Conservation (phyloP, 2,329 filamentous ascomycete genomes). For the Colletotrichum higginsianum region DNA sequence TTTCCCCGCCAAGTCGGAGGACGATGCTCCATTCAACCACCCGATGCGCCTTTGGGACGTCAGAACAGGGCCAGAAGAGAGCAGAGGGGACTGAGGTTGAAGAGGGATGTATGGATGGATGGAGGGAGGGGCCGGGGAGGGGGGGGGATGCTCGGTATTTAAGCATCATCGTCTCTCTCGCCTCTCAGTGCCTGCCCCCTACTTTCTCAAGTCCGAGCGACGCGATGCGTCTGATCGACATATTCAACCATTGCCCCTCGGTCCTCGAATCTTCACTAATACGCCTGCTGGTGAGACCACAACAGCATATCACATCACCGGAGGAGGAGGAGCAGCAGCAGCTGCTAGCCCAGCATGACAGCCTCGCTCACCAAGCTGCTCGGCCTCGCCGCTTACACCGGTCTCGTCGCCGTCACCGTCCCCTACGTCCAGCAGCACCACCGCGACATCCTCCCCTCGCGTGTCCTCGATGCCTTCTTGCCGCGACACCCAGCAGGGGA, state of each 20-base stretch:
- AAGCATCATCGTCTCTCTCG: not conserved
- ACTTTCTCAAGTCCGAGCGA: too few species aligned
- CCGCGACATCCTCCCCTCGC: conserved; percentile 1
- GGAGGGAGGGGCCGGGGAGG: too few species aligned
- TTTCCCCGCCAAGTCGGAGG: conserved; percentile 38
- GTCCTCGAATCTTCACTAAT: not conserved
- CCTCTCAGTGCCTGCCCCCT: not conserved
- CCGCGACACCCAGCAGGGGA: too few species aligned
- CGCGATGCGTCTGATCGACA: not conserved
- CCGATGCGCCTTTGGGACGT: conserved; percentile 19
- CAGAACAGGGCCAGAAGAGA: not conserved
- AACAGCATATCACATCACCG: not conserved
- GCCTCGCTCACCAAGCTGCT: conserved; percentile 26
- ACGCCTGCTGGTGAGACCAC: not conserved
- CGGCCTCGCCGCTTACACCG: conserved; percentile 34
- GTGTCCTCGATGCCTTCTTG: too few species aligned
- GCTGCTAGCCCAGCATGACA: conserved; percentile 8
- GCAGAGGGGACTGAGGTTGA: too few species aligned
- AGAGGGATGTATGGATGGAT: not conserved
- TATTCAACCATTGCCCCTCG: not conserved
- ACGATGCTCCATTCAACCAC: conserved; percentile 40
- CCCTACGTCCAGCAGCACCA: conserved; percentile 28
- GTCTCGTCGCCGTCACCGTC: conserved; percentile 30
- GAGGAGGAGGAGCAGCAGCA: too few species aligned
- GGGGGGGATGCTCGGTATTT: not conserved